A percentile compares a stretch with the other conserved stretches of the same genome.
Conservation (phyloP, 179 eudicot genomes). For the Amaranthus tricolor region DNA sequence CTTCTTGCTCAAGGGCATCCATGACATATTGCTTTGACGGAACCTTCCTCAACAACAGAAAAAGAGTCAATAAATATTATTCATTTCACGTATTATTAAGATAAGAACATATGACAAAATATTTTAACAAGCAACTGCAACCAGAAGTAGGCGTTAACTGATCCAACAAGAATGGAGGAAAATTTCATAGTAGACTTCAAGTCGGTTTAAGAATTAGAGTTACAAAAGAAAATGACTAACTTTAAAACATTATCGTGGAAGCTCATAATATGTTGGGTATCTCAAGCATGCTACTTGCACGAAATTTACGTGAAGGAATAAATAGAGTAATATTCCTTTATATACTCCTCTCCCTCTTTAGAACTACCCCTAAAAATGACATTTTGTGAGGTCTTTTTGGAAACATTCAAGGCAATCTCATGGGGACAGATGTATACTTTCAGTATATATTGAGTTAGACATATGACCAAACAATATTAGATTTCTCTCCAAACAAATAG, state of each 20-base stretch:
- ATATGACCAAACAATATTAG: too few species aligned
- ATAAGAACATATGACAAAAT: not conserved
- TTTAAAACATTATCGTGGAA: not conserved
- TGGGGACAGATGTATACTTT: too few species aligned
- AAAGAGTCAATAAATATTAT: constrained; percentile 5
- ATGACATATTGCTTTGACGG: constrained; percentile 66
- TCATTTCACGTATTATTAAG: not conserved
- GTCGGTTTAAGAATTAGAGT: too few species aligned
- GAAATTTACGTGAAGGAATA: not conserved
- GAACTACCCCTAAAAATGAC: too few species aligned
- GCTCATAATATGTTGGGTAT: not conserved
- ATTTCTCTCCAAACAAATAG: too few species aligned
- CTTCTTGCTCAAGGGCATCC: constrained; percentile 61
- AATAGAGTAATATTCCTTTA: not conserved
- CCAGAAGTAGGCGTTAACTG: not conserved
- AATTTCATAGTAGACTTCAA: not conserved
- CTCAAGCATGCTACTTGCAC: not conserved
- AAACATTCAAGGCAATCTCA: too few species aligned
- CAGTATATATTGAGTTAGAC: too few species aligned
- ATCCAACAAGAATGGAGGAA: constrained; percentile 1
- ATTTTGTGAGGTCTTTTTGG: too few species aligned
- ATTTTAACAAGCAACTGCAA: constrained; percentile 1
- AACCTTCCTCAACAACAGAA: constrained; percentile 54
- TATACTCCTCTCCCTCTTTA: too few species aligned
- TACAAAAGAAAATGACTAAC: too few species aligned